Evolutionary conservation across 2,329 filamentous ascomycete species (phyloP).

Genomic region (Fonsecaea monophora): DNA sequence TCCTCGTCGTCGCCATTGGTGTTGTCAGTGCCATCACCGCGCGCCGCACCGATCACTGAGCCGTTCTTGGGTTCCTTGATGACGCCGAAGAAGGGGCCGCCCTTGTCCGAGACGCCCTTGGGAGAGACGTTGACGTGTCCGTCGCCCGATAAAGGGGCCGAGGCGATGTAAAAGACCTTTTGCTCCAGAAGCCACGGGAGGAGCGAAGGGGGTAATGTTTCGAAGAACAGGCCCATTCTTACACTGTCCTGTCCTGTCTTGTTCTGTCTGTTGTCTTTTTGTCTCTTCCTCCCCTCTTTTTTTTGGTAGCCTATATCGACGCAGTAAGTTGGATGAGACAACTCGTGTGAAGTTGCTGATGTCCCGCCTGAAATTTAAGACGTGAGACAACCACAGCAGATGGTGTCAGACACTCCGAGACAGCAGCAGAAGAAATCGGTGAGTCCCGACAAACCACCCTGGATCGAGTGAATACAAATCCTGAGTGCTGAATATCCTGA

Average conservation of each 20-base stretch:
- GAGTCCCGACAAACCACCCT: too few relatives aligned
- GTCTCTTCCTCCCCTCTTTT: neutral
- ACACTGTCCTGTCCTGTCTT: neutral
- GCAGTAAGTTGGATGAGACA: neutral
- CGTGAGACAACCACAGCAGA: neutral
- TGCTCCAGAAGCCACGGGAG: conserved; percentile 70
- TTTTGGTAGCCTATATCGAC: neutral
- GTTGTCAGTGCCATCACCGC: too few relatives aligned
- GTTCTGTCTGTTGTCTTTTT: neutral
- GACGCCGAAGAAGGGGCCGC: conserved; percentile 56
- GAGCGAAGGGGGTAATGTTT: conserved; percentile 62
- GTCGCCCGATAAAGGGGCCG: conserved; percentile 69
- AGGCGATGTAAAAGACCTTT: conserved; percentile 76
- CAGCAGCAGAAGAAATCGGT: neutral
- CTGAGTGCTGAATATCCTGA: neutral
- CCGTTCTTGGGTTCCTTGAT: conserved; percentile 28
- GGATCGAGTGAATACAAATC: neutral
- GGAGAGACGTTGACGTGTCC: conserved; percentile 77
- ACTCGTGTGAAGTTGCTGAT: neutral
- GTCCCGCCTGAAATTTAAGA: neutral
- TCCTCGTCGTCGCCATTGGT: neutral
- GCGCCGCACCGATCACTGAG: too few relatives aligned
- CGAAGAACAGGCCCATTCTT: conserved; percentile 66
- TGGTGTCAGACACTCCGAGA: neutral
- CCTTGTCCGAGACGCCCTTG: conserved; percentile 75